Percentiles rank a stretch among this genome's conserved stretches.
Evolutionary conservation across 495 filamentous ascomycete genomes (phyloP).

Genomic region (Viridothelium virens): DNA sequence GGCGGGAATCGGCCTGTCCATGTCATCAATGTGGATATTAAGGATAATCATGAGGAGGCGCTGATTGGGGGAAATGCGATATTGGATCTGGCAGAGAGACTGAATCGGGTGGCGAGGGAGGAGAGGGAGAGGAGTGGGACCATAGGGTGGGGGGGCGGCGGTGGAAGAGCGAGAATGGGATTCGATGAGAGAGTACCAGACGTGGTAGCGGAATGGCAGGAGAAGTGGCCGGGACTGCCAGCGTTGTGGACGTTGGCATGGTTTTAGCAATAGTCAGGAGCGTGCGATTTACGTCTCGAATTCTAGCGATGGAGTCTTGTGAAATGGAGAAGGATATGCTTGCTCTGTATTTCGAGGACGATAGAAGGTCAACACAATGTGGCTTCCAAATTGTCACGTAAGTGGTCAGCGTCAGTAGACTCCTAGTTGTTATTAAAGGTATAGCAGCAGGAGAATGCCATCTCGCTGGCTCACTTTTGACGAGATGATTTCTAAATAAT

Average conservation of each 20-base stretch:
- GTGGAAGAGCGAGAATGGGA: conserved; percentile 55
- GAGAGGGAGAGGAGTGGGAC: conserved; percentile 50
- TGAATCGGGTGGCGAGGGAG: conserved; percentile 74
- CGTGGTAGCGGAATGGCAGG: conserved; percentile 92
- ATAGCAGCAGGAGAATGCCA: too few relatives aligned
- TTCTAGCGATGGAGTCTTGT: neutral
- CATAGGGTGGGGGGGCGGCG: conserved; percentile 7
- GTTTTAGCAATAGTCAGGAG: conserved; percentile 51
- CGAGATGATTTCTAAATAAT: too few relatives aligned
- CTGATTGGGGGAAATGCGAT: conserved; percentile 85
- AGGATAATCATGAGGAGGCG: conserved; percentile 96
- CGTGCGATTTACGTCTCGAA: too few relatives aligned
- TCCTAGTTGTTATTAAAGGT: too few relatives aligned
- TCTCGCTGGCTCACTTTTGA: too few relatives aligned
- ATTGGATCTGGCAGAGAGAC: conserved; percentile 74
- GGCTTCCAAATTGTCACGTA: too few relatives aligned
- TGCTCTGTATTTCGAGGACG: neutral
- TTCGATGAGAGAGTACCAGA: conserved; percentile 95
- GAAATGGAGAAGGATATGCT: neutral
- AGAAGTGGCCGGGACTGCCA: conserved; percentile 82
- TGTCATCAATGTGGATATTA: conserved; percentile 96
- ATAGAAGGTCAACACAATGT: neutral
- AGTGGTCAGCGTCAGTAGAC: too few relatives aligned
- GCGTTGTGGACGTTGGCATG: conserved; percentile 92
- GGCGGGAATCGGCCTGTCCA: conserved; percentile 86